Evolutionary conservation across 2,329 filamentous ascomycete genomes (phyloP).

Genomic region (Phaeosphaeriaceae sp.): DNA sequence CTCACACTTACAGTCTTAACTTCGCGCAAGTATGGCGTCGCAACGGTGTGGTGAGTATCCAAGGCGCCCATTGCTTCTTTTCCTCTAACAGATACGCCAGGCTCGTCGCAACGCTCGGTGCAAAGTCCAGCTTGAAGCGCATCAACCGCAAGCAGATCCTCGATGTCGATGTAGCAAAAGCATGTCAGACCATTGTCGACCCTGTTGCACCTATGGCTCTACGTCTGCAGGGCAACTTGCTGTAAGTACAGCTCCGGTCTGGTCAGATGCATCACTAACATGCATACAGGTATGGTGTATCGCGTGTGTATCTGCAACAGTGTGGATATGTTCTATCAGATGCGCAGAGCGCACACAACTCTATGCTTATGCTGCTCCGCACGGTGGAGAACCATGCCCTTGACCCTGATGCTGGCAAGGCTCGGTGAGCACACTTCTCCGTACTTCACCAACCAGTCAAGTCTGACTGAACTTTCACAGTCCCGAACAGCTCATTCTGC

Average conservation of each 20-base stretch:
- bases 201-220: constrained; percentile 88
- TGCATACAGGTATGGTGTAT: constrained; percentile 67
- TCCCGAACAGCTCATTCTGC: constrained; percentile 75
- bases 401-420: constrained; percentile 74
- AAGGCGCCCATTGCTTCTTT: neutral
- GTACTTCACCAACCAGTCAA: neutral
- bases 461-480: constrained; percentile 54
- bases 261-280: constrained; percentile 15
- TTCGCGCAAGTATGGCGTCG: constrained; percentile 86
- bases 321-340: constrained; percentile 86
- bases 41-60: constrained; percentile 82
- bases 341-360: constrained; percentile 74
- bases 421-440: constrained; percentile 63
- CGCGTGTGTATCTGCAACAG: constrained; percentile 85
- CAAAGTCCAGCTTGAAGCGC: constrained; percentile 72
- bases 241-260: constrained; percentile 58
- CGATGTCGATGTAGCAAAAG: constrained; percentile 83
- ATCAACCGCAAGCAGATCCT: constrained; percentile 87
- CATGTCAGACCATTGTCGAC: constrained; percentile 86
- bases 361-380: constrained; percentile 73
- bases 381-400: constrained; percentile 65
- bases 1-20: constrained; percentile 69
- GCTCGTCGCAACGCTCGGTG: constrained; percentile 88
- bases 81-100: constrained; percentile 57
- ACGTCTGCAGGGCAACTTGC: constrained; percentile 84